Conservation (phyloP, 2,329 filamentous ascomycete genomes). For the Aspergillus sp. region DNA sequence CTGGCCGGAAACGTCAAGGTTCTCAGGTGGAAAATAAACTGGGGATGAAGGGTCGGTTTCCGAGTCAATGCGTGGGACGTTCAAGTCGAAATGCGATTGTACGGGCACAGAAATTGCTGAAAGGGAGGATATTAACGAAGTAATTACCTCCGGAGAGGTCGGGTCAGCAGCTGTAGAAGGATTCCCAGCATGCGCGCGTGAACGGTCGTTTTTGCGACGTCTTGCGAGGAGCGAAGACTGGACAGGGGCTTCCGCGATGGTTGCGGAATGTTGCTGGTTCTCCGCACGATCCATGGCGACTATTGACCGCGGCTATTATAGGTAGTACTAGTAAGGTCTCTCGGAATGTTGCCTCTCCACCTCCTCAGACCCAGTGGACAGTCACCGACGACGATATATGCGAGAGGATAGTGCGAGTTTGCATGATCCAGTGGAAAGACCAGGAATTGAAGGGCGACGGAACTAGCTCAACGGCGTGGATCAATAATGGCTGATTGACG, state of each 20-base stretch:
- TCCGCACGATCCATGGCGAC: slow-evolving; percentile 33
- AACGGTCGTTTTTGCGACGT: slow-evolving; percentile 47
- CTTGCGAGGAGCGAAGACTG: slow-evolving; percentile 34
- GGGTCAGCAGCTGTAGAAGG: slow-evolving; percentile 35
- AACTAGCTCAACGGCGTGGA: slow-evolving; percentile 18
- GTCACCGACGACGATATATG: slow-evolving; percentile 24
- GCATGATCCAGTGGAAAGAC: slow-evolving; percentile 29
- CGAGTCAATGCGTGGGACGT: slow-evolving; percentile 45
- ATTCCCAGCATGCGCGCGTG: slow-evolving; percentile 31
- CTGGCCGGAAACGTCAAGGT: slow-evolving; percentile 29
- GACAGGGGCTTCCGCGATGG: slow-evolving; percentile 27
- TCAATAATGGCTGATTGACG: slow-evolving; percentile 21
- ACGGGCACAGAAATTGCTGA: slow-evolving; percentile 63
- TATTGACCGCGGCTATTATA: slow-evolving; percentile 23
- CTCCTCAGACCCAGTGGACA: slow-evolving; percentile 12
- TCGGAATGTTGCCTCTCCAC: slow-evolving; percentile 11
- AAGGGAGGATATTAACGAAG: slow-evolving; percentile 62
- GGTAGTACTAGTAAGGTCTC: neutral
- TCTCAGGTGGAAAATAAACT: slow-evolving; percentile 24
- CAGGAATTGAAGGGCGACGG: slow-evolving; percentile 14
- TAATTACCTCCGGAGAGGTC: slow-evolving; percentile 53
- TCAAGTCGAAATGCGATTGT: slow-evolving; percentile 66
- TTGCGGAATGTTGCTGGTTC: slow-evolving; percentile 18
- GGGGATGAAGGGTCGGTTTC: slow-evolving; percentile 40
- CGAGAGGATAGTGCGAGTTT: slow-evolving; percentile 21